Conservation (phyloP, 768 basidiomycete species). For the Mycena vulgaris region DNA sequence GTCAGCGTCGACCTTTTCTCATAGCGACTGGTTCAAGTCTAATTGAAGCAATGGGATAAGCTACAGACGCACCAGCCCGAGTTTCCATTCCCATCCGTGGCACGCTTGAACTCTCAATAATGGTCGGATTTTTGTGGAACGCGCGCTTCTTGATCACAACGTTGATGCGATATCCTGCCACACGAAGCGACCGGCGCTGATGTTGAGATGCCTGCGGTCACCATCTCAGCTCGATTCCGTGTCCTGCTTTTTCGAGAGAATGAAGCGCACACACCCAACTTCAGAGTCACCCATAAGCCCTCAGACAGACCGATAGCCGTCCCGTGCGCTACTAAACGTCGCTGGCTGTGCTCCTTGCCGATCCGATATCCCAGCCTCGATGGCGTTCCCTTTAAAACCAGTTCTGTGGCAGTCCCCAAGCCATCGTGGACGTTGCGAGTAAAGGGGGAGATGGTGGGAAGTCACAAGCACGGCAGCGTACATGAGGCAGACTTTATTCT, state of each 20-base stretch:
- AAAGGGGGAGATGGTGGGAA: too few relatives aligned
- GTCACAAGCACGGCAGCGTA: too few relatives aligned
- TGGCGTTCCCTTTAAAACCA: slow-evolving; percentile 90
- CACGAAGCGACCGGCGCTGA: slow-evolving; percentile 94
- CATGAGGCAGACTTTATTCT: too few relatives aligned
- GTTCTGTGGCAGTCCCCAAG: slow-evolving; percentile 85
- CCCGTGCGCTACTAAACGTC: slow-evolving; percentile 87
- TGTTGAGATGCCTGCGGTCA: slow-evolving; percentile 86
- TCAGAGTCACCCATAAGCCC: slow-evolving; percentile 98
- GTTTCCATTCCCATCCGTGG: slow-evolving; percentile 86
- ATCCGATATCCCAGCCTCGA: slow-evolving; percentile 87
- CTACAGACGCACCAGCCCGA: slow-evolving; percentile 78
- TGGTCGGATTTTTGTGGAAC: slow-evolving; percentile 84
- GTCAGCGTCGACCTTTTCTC: too few relatives aligned
- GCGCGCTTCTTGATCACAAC: slow-evolving; percentile 90
- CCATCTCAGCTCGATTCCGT: too few relatives aligned
- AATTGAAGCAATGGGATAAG: not conserved
- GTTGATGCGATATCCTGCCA: slow-evolving; percentile 99
- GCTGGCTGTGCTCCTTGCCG: slow-evolving; percentile 80
- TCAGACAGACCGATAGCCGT: slow-evolving; percentile 94
- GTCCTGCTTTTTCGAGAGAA: slow-evolving; percentile 4
- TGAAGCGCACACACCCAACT: slow-evolving; percentile 79
- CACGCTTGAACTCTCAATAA: slow-evolving; percentile 81
- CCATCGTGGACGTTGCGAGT: slow-evolving; percentile 98
- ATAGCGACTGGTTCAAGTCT: too few relatives aligned